phyloP scores from a whole-genome alignment of 1,284 basidiomycete genomes.

The Thecaphora frezii region DNA sequence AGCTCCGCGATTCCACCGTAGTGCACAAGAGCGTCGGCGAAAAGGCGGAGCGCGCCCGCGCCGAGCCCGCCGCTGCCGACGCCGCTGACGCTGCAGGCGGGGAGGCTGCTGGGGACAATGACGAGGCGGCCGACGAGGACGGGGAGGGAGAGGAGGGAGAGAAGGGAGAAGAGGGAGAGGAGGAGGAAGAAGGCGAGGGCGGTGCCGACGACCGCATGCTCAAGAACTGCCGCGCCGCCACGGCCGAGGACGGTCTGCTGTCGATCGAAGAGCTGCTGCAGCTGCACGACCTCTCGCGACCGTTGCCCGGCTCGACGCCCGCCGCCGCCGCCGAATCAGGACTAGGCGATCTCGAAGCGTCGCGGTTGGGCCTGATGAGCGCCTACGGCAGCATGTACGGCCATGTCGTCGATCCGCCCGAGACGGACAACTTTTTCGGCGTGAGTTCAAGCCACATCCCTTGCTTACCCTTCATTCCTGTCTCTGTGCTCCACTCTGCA shows the following conservation, averaged over 20 bases:
- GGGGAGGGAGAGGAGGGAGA: constrained; percentile 59
- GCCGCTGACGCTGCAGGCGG: neutral
- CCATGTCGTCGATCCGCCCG: constrained; percentile 15
- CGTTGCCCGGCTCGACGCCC: constrained; percentile 5
- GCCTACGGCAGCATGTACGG: constrained; percentile 64
- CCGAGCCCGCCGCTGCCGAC: neutral
- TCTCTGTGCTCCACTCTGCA: neutral
- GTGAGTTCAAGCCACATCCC: neutral
- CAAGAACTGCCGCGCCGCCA: constrained; percentile 72
- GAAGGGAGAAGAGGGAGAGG: constrained; percentile 15
- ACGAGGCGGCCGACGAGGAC: constrained; percentile 1
- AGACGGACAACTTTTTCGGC: constrained; percentile 42
- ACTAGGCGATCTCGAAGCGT: neutral
- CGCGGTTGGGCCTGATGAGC: constrained; percentile 15
- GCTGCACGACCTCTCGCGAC: constrained; percentile 63
- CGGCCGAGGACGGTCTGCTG: constrained; percentile 72
- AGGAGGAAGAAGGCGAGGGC: constrained; percentile 19
- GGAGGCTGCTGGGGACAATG: neutral
- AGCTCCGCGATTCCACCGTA: constrained; percentile 71
- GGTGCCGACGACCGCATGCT: constrained; percentile 67
- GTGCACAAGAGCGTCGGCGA: constrained; percentile 78
- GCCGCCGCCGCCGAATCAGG: neutral
- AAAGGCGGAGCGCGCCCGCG: constrained; percentile 20
- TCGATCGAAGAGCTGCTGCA: constrained; percentile 67
- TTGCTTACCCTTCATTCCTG: too few relatives aligned